Conservation (phyloP, 78 protist species). For the Isochrysis galbana region DNA sequence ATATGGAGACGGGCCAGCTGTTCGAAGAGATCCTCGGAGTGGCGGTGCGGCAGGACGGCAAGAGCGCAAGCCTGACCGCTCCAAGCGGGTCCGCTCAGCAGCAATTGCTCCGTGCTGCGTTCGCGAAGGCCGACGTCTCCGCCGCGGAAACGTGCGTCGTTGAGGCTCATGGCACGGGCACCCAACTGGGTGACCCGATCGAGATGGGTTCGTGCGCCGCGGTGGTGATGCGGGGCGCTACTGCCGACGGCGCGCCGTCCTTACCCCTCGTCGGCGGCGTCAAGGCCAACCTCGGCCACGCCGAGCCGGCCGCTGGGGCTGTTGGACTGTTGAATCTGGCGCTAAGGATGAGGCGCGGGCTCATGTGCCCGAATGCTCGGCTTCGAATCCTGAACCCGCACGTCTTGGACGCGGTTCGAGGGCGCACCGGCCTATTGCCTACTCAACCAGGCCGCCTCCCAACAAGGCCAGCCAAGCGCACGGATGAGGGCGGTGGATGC, state of each 20-base stretch:
- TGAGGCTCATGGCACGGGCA: constrained; percentile 37
- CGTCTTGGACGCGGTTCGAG: background rate
- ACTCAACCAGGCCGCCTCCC: background rate
- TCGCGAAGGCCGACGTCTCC: constrained; percentile 15
- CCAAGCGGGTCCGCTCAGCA: constrained; percentile 69
- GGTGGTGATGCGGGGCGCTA: background rate
- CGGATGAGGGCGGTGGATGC: background rate
- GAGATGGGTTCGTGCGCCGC: constrained; percentile 39
- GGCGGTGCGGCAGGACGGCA: constrained; percentile 62
- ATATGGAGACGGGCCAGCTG: background rate
- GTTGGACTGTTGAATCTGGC: background rate
- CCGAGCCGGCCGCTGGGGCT: constrained; percentile 57
- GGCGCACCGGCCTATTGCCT: background rate
- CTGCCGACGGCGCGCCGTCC: constrained; percentile 22
- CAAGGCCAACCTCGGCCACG: constrained; percentile 77
- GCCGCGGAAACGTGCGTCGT: constrained; percentile 46
- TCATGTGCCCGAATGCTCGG: background rate
- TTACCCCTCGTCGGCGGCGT: constrained; percentile 68
- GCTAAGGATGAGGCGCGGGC: background rate
- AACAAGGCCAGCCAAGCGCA: background rate
- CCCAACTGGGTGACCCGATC: constrained; percentile 72
- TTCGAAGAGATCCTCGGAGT: background rate
- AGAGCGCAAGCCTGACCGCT: constrained; percentile 52
- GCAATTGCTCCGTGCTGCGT: constrained; percentile 52
- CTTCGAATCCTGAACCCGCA: background rate